Conservation (phyloP, 2,329 filamentous ascomycete genomes). For the Ambrosiella beaveri region DNA sequence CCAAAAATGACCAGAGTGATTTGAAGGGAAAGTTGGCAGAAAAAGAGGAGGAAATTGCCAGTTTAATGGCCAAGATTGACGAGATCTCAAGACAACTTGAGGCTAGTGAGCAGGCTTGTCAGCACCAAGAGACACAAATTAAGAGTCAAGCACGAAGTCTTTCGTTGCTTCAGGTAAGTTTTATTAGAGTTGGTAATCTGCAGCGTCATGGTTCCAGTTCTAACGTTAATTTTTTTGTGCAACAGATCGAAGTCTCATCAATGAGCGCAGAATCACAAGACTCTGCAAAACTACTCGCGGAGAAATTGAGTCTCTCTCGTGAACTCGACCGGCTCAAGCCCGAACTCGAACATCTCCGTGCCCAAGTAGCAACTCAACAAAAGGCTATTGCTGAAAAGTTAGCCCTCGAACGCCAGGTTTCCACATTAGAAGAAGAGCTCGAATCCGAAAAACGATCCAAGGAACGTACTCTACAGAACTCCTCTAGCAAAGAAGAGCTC, state of each 20-base stretch:
- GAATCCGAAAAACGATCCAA: constrained; percentile 49
- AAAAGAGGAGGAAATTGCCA: constrained; percentile 41
- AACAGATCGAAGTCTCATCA: constrained; percentile 53
- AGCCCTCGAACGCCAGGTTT: constrained; percentile 60
- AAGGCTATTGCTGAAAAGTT: constrained; percentile 62
- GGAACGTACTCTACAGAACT: constrained; percentile 18
- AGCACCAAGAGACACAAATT: constrained; percentile 29
- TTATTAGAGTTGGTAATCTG: background rate
- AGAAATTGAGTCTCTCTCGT: constrained; percentile 35
- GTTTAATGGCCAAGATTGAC: constrained; percentile 25
- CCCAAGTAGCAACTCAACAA: constrained; percentile 43
- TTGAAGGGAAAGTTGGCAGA: constrained; percentile 45
- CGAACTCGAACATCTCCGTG: constrained; percentile 37
- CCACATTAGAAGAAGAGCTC: constrained; percentile 60
- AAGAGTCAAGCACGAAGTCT: constrained; percentile 33
- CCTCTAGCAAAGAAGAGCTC: constrained; percentile 23
- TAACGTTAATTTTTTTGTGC: background rate
- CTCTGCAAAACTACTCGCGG: constrained; percentile 48
- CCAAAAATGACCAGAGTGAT: constrained; percentile 56
- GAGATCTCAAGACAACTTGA: constrained; percentile 27
- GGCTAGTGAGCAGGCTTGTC: constrained; percentile 24
- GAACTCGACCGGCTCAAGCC: constrained; percentile 36
- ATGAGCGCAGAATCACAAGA: constrained; percentile 51
- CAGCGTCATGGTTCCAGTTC: background rate
- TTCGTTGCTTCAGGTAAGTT: constrained; percentile 28